Percentiles rank a stretch among this genome's conserved stretches.
These are phyloP conservation scores for Amanita molliuscula DNA, from an alignment of 768 basidiomycete species.

Conservation along the genomic window DNA sequence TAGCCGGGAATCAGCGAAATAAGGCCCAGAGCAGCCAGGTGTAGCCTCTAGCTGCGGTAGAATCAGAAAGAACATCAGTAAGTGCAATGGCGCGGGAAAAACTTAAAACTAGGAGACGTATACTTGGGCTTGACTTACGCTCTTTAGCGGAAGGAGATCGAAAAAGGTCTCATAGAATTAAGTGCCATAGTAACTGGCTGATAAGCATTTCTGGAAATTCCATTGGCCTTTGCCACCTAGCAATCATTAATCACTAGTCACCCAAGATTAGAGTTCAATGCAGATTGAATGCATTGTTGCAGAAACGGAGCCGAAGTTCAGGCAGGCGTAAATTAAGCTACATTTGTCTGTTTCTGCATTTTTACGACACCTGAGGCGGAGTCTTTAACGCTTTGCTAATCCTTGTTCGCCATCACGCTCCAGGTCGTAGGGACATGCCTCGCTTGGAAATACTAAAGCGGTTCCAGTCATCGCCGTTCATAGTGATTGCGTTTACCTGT, in stretches of 20 bases:
- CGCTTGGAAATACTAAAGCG: no score
- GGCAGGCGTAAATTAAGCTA: no score
- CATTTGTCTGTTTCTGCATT: no score
- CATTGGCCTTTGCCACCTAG: neutral
- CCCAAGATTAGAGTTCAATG: neutral
- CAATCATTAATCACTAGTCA: neutral
- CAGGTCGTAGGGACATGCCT: no score
- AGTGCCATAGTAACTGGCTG: conserved; percentile 56
- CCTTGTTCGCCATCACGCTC: no score
- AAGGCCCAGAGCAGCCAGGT: conserved; percentile 39
- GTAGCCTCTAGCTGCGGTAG: conserved; percentile 71
- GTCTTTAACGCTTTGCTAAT: no score
- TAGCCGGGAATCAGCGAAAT: conserved; percentile 85
- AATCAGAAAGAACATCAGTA: neutral
- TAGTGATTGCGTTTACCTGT: no score
- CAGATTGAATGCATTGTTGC: neutral
- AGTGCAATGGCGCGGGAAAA: neutral
- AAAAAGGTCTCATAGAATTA: conserved; percentile 36
- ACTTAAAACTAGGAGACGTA: conserved; percentile 12
- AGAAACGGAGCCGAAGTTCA: no score
- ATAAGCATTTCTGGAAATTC: conserved; percentile 22
- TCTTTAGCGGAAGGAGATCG: conserved; percentile 55
- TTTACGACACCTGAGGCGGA: no score
- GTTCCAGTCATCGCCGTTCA: no score
- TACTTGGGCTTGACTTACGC: conserved; percentile 55